Conservation (phyloP, 1,139 yeast genomes). For the Suhomyces taliae region DNA sequence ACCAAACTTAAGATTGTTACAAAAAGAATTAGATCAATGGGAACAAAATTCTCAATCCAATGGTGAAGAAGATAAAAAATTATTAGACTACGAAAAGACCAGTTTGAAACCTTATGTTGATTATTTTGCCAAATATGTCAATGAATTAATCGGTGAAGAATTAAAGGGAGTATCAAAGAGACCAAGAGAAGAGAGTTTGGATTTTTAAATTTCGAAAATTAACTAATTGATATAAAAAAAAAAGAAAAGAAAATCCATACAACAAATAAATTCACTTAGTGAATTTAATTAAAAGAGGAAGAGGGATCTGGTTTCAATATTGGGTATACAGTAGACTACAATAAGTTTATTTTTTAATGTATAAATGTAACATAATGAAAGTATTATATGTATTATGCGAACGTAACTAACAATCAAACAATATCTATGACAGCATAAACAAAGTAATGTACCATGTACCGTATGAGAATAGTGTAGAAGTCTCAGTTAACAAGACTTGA, state of each 20-base stretch:
- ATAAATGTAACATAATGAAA: not conserved
- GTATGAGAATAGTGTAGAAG: no score
- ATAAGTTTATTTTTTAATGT: not conserved
- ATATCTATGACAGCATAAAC: not conserved
- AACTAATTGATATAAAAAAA: not conserved
- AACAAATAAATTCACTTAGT: not conserved
- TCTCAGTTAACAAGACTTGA: no score
- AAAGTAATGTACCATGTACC: no score
- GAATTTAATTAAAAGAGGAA: not conserved
- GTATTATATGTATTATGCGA: not conserved
- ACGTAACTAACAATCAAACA: not conserved
- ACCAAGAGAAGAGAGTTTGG: constrained; percentile 38
- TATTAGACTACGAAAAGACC: constrained; percentile 61
- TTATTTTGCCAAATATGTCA: constrained; percentile 66
- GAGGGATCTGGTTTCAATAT: not conserved
- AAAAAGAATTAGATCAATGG: constrained; percentile 52
- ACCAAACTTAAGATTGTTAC: constrained; percentile 69
- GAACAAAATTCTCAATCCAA: constrained; percentile 33
- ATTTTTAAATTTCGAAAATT: constrained; percentile 19
- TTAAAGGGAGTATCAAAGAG: constrained; percentile 44
- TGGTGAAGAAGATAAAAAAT: constrained; percentile 19
- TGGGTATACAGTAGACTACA: not conserved
- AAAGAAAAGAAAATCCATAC: not conserved
- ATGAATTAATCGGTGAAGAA: constrained; percentile 56
- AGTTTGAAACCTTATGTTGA: constrained; percentile 73